phyloP scores from a whole-genome alignment of 805 yeast species.

The Millerago galiae region DNA sequence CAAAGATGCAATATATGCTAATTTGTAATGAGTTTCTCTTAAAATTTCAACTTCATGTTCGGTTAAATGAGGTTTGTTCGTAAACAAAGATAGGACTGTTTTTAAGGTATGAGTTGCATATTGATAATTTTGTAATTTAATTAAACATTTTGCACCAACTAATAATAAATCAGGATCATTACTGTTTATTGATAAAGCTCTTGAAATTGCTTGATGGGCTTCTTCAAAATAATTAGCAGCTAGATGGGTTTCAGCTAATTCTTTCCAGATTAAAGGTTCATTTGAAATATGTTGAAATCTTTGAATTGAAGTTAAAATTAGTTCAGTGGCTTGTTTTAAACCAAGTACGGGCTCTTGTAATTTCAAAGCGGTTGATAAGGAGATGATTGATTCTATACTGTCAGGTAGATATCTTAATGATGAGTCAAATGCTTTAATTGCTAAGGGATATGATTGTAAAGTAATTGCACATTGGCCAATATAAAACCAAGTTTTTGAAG shows the following conservation, averaged over 20 bases:
- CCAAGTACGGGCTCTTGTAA: constrained; percentile 9
- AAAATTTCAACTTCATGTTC: constrained; percentile 39
- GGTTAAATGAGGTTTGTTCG: constrained; percentile 21
- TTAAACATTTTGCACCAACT: constrained; percentile 42
- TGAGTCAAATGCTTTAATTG: constrained; percentile 18
- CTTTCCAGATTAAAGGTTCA: constrained; percentile 38
- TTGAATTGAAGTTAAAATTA: constrained; percentile 16
- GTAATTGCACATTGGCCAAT: constrained; percentile 21
- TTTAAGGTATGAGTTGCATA: constrained; percentile 44
- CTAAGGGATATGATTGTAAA: constrained; percentile 13
- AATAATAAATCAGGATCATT: constrained; percentile 43
- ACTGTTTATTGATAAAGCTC: constrained; percentile 33
- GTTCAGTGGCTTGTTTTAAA: constrained; percentile 16
- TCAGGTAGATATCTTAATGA: constrained; percentile 21
- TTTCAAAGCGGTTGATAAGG: constrained; percentile 13
- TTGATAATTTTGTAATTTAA: constrained; percentile 34
- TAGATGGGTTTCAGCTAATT: constrained; percentile 46
- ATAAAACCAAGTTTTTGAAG: constrained; percentile 18
- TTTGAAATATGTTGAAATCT: constrained; percentile 32
- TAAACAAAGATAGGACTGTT: constrained; percentile 35
- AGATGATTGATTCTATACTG: constrained; percentile 15
- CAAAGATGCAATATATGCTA: constrained; percentile 48
- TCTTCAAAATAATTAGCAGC: constrained; percentile 41
- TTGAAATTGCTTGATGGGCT: constrained; percentile 42
- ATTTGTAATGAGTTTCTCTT: constrained; percentile 46